Conservation (phyloP, 2,329 filamentous ascomycete species). For the Calycina marina region DNA sequence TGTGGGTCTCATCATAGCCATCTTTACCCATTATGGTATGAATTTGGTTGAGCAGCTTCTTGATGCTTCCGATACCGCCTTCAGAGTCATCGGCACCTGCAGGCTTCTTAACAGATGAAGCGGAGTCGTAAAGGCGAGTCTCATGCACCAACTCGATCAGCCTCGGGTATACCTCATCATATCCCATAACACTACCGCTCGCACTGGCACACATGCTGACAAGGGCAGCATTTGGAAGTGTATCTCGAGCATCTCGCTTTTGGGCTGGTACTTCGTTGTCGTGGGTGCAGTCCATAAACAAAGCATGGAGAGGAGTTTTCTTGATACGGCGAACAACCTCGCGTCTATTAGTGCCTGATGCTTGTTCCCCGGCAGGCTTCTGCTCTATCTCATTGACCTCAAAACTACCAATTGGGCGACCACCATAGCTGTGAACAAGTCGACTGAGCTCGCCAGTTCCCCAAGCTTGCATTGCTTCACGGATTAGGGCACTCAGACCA, state of each 20-base stretch:
- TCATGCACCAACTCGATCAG: conserved; percentile 90
- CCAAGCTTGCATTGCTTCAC: conserved; percentile 98
- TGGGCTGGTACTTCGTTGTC: conserved; percentile 95
- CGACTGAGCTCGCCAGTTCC: conserved; percentile 84
- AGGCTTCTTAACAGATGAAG: conserved; percentile 45
- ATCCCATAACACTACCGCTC: conserved; percentile 92
- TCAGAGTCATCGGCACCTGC: conserved; percentile 56
- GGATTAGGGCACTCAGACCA: conserved; percentile 79
- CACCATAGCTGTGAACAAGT: conserved; percentile 84
- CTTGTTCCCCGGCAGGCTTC: conserved; percentile 17
- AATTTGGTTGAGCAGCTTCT: conserved; percentile 87
- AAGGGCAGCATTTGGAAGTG: conserved; percentile 81
- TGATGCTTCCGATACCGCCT: conserved; percentile 77
- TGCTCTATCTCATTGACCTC: conserved; percentile 64
- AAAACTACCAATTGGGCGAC: conserved; percentile 90
- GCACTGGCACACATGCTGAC: conserved; percentile 94
- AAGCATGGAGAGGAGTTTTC: conserved; percentile 74
- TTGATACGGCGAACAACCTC: conserved; percentile 63
- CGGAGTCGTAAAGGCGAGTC: conserved; percentile 66
- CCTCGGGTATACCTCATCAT: conserved; percentile 89
- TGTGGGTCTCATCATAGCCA: conserved; percentile 86
- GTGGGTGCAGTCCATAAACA: conserved; percentile 99
- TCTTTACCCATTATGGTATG: conserved; percentile 93
- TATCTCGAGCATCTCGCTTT: conserved; percentile 87
- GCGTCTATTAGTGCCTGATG: conserved; percentile 20